phyloP scores from a whole-genome alignment of 148 eudicot genomes.

The Fallopia convolvulus region DNA sequence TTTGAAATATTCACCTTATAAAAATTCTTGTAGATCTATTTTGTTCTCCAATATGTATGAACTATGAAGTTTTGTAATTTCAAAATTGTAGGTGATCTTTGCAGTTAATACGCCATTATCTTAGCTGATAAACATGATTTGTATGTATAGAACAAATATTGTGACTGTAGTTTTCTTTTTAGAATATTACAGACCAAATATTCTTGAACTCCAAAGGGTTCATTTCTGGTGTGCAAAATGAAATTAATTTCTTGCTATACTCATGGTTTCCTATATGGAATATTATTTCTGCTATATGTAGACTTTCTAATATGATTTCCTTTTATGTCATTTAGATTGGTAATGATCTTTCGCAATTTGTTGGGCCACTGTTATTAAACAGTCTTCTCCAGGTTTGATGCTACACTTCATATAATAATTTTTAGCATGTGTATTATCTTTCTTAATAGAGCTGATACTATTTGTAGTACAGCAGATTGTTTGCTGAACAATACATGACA shows the following conservation, averaged over 20 bases:
- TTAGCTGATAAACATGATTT: too few species aligned
- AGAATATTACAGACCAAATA: too few species aligned
- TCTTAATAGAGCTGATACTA: background rate
- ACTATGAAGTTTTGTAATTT: too few species aligned
- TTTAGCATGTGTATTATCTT: background rate
- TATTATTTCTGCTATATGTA: background rate
- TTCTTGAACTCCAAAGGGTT: background rate
- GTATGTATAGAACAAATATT: too few species aligned
- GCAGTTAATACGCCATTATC: too few species aligned
- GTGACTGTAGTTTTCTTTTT: too few species aligned
- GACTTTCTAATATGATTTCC: constrained; percentile 1
- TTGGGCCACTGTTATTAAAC: constrained; percentile 63
- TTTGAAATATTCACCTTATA: too few species aligned
- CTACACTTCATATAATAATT: background rate
- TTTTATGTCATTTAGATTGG: constrained; percentile 47
- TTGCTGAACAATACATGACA: background rate
- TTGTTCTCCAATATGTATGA: too few species aligned
- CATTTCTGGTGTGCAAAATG: background rate
- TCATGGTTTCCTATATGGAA: background rate
- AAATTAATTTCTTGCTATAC: background rate
- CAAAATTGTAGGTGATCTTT: too few species aligned
- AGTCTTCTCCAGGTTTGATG: constrained; percentile 44
- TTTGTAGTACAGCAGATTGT: background rate
- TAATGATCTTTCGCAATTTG: constrained; percentile 72
- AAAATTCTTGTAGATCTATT: too few species aligned